These are phyloP conservation scores for Aspergillus mulundensis DNA, from an alignment of 495 filamentous ascomycete species.

Conservation along the genomic window DNA sequence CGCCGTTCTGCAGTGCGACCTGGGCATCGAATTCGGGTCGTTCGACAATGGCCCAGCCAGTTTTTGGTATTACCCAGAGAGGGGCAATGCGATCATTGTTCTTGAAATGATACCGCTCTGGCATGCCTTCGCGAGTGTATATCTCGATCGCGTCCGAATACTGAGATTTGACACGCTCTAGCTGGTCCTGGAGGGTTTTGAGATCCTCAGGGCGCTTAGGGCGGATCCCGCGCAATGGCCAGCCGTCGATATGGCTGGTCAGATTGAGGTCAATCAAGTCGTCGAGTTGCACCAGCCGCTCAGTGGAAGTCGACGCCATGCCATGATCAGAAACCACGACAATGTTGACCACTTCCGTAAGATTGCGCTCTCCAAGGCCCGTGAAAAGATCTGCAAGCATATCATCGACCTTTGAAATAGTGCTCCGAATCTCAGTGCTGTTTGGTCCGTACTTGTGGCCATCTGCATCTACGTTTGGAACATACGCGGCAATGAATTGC, in stretches of 20 bases:
- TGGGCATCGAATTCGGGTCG: constrained; percentile 70
- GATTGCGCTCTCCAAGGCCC: constrained; percentile 74
- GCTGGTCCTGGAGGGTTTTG: constrained; percentile 33
- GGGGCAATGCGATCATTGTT: constrained; percentile 85
- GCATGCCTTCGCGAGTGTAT: constrained; percentile 84
- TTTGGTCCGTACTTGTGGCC: constrained; percentile 91
- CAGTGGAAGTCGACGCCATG: constrained; percentile 85
- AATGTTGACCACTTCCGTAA: constrained; percentile 89
- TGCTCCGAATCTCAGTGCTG: constrained; percentile 77
- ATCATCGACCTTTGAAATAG: constrained; percentile 68
- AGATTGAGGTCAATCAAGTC: constrained; percentile 72
- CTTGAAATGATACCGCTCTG: constrained; percentile 80
- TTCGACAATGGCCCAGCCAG: constrained; percentile 84
- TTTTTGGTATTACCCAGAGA: constrained; percentile 85
- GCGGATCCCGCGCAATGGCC: constrained; percentile 86
- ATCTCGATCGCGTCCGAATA: constrained; percentile 70
- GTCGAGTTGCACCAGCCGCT: constrained; percentile 88
- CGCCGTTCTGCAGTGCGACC: constrained; percentile 54
- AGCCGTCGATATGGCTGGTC: constrained; percentile 85
- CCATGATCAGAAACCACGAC: constrained; percentile 97
- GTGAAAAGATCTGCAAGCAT: constrained; percentile 74
- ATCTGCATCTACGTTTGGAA: constrained; percentile 81
- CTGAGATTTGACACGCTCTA: constrained; percentile 41
- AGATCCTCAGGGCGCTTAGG: constrained; percentile 63
- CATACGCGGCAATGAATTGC: constrained; percentile 90